Evolutionary conservation across 257 asterid species (phyloP), one percentile per base, ranked within the genome.

Genomic region (Apocynum venetum): DNA sequence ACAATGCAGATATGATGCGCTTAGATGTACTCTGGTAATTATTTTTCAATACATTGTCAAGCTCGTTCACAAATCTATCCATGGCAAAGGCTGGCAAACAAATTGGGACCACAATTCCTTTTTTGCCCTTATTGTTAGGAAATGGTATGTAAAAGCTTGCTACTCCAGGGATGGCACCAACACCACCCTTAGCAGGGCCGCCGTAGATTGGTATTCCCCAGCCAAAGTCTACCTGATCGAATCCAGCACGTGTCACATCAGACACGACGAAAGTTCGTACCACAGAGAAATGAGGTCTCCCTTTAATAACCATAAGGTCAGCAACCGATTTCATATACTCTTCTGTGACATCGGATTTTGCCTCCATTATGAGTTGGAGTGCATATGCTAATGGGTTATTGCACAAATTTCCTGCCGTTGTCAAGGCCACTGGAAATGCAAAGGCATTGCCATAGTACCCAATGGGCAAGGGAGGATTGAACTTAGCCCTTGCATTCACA

Each of bases 151-250:
- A 84, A 76, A 86, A 92, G 64, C 91, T 86, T 1, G 86, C 83
- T 19, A 85, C 74, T 0, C 92, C 88, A 0, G 94, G 96, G 17
- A 86, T 78, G 8, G 85, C 82, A 12, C 86, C 93, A 1, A 85
- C 86, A 2, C 93, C 96, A 19, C 88, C 96, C 73, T 82, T 84
- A 0, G 93, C 93, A 13, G 86, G 85, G 0, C 96, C 96, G 2
- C 89, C 91, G 53, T 86, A 90, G 5, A 40, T 87, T 0, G 93
- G 74, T 68, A 73, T 84, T 0, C 96, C 97, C 97, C 96, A 92
- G 55, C 94, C 96, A 19, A 89, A 85, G 31, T 92, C 93, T 65
- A 90, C 87, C 12, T 86, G 90, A 0, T 71, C 88, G 2, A 87
- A 87, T 0, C 93, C 92, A 2, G 80, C 80, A 9, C 80, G 77